Evolutionary conservation across 805 yeast genomes (phyloP).

Genomic region (Saccharomycopsis javanensis): DNA sequence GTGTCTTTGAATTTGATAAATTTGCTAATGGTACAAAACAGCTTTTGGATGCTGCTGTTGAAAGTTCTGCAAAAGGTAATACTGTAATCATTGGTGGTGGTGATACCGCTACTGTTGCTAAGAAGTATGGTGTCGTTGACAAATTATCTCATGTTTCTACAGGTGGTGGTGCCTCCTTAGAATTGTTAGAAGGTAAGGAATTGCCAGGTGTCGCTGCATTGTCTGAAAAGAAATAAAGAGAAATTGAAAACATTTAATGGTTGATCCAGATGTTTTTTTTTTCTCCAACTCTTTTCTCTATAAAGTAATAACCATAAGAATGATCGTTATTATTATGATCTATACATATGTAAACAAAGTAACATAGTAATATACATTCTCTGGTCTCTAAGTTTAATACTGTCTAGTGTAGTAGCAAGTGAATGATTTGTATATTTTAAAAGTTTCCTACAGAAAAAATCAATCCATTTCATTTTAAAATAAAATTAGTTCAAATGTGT

Average conservation of each 20-base stretch:
- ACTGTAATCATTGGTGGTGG: conserved; percentile 97
- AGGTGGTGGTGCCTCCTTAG: conserved; percentile 99
- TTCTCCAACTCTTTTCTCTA: too few species aligned
- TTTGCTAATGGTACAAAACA: conserved; percentile 90
- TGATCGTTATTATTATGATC: too few species aligned
- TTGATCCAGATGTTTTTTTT: not conserved
- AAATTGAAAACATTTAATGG: too few species aligned
- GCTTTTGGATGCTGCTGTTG: conserved; percentile 79
- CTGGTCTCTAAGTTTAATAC: too few species aligned
- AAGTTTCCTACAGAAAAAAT: too few species aligned
- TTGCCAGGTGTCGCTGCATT: conserved; percentile 96
- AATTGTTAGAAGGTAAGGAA: conserved; percentile 96
- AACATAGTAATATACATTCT: too few species aligned
- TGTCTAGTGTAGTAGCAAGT: too few species aligned
- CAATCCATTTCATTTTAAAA: too few species aligned
- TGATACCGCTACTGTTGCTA: conserved; percentile 98
- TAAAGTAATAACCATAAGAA: not conserved
- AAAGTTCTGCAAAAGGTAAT: conserved; percentile 78
- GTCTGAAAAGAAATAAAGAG: conserved; percentile 44
- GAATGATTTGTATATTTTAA: too few species aligned
- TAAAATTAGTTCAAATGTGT: too few species aligned
- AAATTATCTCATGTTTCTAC: conserved; percentile 97
- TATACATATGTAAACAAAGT: too few species aligned
- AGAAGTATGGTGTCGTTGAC: conserved; percentile 94
- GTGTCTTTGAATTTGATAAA: conserved; percentile 94